A percentile compares a stretch with the other conserved stretches of the same genome.
phyloP scores from a whole-genome alignment of 2,329 filamentous ascomycete species.

The Paracoccidioides brasiliensis region DNA sequence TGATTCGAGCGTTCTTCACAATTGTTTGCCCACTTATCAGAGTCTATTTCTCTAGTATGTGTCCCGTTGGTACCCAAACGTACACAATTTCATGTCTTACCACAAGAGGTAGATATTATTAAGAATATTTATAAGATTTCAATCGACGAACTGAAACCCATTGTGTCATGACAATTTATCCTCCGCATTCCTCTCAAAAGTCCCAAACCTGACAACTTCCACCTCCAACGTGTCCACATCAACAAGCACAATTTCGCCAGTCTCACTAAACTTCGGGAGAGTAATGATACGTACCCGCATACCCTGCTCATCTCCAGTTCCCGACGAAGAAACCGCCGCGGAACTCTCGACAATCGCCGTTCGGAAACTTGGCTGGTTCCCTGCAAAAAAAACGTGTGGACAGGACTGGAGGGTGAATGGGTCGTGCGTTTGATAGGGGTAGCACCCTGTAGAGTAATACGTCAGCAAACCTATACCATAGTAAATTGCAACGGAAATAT shows the following conservation, averaged over 20 bases:
- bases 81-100: no score
- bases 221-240: conserved; percentile 77
- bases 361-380: conserved; percentile 68
- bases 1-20: no score
- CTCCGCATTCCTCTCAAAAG: conserved; percentile 2
- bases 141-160: no score
- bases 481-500: neutral
- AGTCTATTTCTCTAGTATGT: no score
- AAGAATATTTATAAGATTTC: no score
- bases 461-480: conserved; percentile 9
- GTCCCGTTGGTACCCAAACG: no score
- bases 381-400: conserved; percentile 83
- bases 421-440: conserved; percentile 89
- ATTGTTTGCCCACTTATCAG: no score
- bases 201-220: conserved; percentile 49
- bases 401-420: conserved; percentile 76
- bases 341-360: conserved; percentile 49
- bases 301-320: conserved; percentile 22
- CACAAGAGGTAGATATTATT: no score
- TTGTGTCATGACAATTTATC: no score
- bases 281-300: conserved; percentile 61
- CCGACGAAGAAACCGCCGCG: conserved; percentile 15
- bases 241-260: conserved; percentile 66
- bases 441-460: conserved; percentile 55
- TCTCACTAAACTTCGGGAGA: conserved; percentile 68